Evolutionary conservation across 352 stramenopile genomes (phyloP).

Genomic region (Pythium brassicae): DNA sequence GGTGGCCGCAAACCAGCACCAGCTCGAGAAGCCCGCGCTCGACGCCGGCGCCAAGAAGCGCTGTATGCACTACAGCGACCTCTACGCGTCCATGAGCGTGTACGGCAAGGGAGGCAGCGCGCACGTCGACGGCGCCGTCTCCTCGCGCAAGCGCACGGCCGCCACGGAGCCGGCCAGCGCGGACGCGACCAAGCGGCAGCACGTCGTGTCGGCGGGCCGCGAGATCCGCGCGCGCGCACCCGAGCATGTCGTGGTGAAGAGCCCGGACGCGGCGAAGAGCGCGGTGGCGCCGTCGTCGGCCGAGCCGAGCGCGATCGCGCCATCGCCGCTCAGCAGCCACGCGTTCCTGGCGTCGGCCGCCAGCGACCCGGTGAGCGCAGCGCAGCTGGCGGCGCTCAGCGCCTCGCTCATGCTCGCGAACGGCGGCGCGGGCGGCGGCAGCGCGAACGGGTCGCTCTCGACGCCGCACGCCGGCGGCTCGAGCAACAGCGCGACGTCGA

Average conservation of each 20-base stretch:
- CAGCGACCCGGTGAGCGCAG: background rate
- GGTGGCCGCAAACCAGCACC: conserved; percentile 6
- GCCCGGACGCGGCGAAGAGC: background rate
- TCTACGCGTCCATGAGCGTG: conserved; percentile 9
- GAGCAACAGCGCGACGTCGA: background rate
- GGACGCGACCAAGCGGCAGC: conserved; percentile 10
- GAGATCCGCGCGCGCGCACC: conserved; percentile 1
- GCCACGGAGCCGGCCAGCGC: background rate
- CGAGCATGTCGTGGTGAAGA: background rate
- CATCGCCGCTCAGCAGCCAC: conserved; percentile 6
- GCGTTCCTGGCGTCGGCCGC: conserved; percentile 9
- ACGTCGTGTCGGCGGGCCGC: background rate
- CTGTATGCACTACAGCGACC: conserved; percentile 15
- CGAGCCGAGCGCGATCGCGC: conserved; percentile 6
- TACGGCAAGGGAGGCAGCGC: background rate
- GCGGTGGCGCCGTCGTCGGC: background rate
- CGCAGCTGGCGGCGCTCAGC: conserved; percentile 8
- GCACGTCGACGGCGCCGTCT: background rate
- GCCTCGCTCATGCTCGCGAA: conserved; percentile 11
- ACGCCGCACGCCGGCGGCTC: background rate
- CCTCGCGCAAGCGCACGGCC: conserved; percentile 5
- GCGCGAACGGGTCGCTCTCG: background rate
- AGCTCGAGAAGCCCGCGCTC: conserved; percentile 1
- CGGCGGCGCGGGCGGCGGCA: background rate
- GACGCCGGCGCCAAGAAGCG: conserved; percentile 6